Percentiles rank a stretch among this genome's conserved stretches.
These are phyloP conservation scores for Erysimum cheiri DNA, from an alignment of 441 rosid species.

Conservation along the genomic window DNA sequence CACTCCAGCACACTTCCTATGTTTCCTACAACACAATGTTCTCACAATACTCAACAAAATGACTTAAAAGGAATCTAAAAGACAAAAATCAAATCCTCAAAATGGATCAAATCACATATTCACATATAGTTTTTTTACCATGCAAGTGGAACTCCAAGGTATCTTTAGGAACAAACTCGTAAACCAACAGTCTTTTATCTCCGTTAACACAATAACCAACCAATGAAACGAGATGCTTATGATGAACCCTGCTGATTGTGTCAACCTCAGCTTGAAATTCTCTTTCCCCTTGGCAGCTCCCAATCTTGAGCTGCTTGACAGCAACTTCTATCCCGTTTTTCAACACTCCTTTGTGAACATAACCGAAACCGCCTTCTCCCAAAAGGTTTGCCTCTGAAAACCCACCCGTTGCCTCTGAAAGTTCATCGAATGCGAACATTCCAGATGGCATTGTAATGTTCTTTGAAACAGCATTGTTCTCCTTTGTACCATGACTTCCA, in stretches of 20 bases:
- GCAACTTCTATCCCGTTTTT: conserved; percentile 53
- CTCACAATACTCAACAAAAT: conserved; percentile 28
- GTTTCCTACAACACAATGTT: conserved; percentile 48
- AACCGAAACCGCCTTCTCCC: conserved; percentile 68
- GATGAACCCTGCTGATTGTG: conserved; percentile 59
- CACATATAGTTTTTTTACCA: conserved; percentile 37
- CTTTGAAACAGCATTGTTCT: conserved; percentile 21
- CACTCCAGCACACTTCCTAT: conserved; percentile 54
- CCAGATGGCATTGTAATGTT: conserved; percentile 43
- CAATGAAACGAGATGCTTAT: conserved; percentile 57
- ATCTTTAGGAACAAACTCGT: conserved; percentile 66
- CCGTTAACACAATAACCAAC: conserved; percentile 57
- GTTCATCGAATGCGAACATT: conserved; percentile 50
- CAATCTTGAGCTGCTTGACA: conserved; percentile 60
- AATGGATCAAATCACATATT: not conserved
- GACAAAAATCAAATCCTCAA: not conserved
- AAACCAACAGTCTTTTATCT: conserved; percentile 54
- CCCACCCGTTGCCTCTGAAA: conserved; percentile 51
- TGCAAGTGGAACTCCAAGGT: conserved; percentile 62
- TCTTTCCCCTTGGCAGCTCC: conserved; percentile 61
- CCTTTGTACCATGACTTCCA: conserved; percentile 1
- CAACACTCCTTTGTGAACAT: conserved; percentile 60
- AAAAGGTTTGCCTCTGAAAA: conserved; percentile 56
- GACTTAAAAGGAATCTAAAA: not conserved
- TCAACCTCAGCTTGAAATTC: conserved; percentile 65